Base-by-base conservation (phyloP, 495 filamentous ascomycete genomes). In the Penicillium lagena region DNA sequence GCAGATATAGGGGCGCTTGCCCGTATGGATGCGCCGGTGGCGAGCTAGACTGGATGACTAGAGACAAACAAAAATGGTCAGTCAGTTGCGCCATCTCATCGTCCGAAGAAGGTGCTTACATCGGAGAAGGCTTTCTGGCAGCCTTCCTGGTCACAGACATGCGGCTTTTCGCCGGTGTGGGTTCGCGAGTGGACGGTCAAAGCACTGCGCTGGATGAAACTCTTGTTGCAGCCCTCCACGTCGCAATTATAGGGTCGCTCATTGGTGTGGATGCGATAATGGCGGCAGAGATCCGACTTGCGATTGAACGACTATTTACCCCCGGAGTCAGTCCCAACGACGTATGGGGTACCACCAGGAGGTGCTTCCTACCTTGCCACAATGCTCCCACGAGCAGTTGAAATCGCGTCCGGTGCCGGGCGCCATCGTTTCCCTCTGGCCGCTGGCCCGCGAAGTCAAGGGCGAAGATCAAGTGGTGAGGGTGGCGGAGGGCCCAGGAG, bases 181-280 rank as follows among this genome's bases (percentile, higher is more conserved):
- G 87, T 91, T 40, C 89, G 80, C 37, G 82, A 85, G 59, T 95
- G 89, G 14, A 93, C 88, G 0, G 86, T 91, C 58, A 94, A 66
- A 33, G 89, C 89, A 68, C 87, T 91, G 48, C 88, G 75, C 54
- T 95, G 89, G 56, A 94, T 93, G 67, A 95, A 95, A 58, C 85
- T 87, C 68, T 95, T 94, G 29, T 81, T 82, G 65, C 89, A 95
- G 15, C 77, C 81, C 28, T 72, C 72, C 11, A 76, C 73, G 22
- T 67, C 75, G 65, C 89, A 93, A 38, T 78, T 71, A 56, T 89
- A 93, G 29, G 89, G 89, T 40, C 89, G 73, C 58, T 93, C 89
- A 60, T 91, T 90, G 52, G 89, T 95, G 56, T 95, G 89, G 59
- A 95, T 95, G 38, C 89, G 79, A 61, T 86, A 87, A 62, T 95